Base-by-base conservation (phyloP, 2,329 filamentous ascomycete genomes). In the Fusarium burgessii region DNA sequence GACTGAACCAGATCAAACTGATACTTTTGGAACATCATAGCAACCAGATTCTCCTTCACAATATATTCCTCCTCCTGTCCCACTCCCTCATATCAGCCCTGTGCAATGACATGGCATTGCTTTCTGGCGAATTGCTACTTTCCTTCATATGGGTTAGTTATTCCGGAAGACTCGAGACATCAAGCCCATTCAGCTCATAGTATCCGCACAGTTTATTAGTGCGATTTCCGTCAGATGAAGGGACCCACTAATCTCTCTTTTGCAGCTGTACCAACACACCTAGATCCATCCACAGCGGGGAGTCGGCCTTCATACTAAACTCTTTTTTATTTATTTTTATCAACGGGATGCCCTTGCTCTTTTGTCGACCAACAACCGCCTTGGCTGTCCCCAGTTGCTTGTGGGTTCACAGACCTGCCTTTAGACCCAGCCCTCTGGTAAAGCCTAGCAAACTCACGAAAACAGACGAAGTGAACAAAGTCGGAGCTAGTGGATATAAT, bases 381-480 rank as follows among this genome's bases (percentile, higher is more conserved):
- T 62, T 41, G 33, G 27, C 32, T 36, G 13, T 41, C 29, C 18
- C 46, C 18, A 57, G 29, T 33, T 41, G 36, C 20, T 36, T 36
- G n/a, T 33, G 35, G 36, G 23, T 18, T 43, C 33, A 32, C n/a
- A 40, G 25, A 23, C 25, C 33, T 61, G 59, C 56, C 62, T 66
- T 25, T 58, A 35, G 46, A 57, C 57, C 68, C 68, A 71, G 41
- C 57, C 57, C 42, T 41, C 54, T 60, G 64, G 60, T 67, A 67
- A 67, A 62, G 29, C 56, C 49, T 42, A 55, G 41, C 38, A 15
- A 56, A 42, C 38, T 49, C 23, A 35, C 29, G 27, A 38, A 32
- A 50, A 29, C 36, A 40, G 59, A 29, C 47, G 55, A 12, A 43
- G 41, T 20, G 45, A 32, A 55, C 50, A 62, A 15, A 45, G 27